Evolutionary conservation across 371 early-diverging fungal genomes (phyloP).

Genomic region (Apophysomyces trapeziformis): DNA sequence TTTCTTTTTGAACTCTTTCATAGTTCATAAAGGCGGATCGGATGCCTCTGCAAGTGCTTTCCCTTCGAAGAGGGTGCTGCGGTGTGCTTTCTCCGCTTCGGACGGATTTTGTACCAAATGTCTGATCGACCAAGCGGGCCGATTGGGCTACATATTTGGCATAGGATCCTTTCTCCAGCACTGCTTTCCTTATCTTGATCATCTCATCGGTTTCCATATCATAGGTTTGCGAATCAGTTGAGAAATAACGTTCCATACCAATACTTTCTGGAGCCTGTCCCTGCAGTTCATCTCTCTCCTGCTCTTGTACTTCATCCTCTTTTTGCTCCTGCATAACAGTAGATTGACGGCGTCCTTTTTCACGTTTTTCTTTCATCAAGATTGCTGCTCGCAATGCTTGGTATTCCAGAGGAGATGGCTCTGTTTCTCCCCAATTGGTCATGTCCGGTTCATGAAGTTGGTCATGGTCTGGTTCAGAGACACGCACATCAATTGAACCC

Average conservation of each 20-base stretch:
- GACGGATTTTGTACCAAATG: conserved; percentile 4
- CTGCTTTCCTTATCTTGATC: neutral
- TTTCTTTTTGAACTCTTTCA: conserved; percentile 2
- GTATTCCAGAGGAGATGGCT: conserved; percentile 14
- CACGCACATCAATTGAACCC: neutral
- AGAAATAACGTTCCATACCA: neutral
- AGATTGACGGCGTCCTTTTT: neutral
- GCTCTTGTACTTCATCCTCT: neutral
- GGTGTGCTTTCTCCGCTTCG: neutral
- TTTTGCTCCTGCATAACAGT: neutral
- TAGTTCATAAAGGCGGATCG: conserved; percentile 13
- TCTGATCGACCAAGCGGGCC: conserved; percentile 15
- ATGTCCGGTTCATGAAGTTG: conserved; percentile 1
- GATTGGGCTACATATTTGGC: conserved; percentile 16
- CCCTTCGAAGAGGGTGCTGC: conserved; percentile 7
- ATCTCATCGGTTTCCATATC: neutral
- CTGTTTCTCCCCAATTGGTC: conserved; percentile 9
- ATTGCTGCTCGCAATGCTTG: conserved; percentile 7
- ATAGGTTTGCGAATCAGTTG: neutral
- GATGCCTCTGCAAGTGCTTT: conserved; percentile 12
- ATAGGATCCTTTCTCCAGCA: conserved; percentile 10
- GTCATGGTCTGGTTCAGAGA: neutral
- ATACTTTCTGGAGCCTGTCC: neutral
- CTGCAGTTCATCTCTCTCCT: neutral
- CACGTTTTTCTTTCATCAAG: neutral